Percentiles rank a stretch among this genome's conserved stretches.
Evolutionary conservation across 805 yeast species (phyloP).

Genomic region (Candida patagonica): DNA sequence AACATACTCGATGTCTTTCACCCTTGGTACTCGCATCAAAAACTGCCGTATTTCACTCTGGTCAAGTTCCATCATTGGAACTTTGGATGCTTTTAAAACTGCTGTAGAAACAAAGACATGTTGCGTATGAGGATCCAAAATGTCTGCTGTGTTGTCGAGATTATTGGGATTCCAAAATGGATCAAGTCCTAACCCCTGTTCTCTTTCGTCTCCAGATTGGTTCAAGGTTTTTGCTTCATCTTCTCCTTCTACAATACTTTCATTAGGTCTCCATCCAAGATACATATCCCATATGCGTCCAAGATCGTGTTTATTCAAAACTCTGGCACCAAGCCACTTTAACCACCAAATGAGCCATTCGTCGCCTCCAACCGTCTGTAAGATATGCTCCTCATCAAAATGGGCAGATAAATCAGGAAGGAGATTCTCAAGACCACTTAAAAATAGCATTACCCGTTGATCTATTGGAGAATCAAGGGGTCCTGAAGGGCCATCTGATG

Average conservation of each 20-base stretch:
- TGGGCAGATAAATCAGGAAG: conserved; percentile 71
- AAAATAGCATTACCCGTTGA: conserved; percentile 59
- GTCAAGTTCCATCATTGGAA: conserved; percentile 74
- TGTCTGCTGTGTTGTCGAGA: conserved; percentile 15
- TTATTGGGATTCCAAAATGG: conserved; percentile 47
- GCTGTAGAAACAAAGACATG: conserved; percentile 69
- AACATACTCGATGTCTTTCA: conserved; percentile 63
- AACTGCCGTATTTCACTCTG: conserved; percentile 81
- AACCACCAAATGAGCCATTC: conserved; percentile 96
- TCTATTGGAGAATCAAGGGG: conserved; percentile 37
- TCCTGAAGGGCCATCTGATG: conserved; percentile 24
- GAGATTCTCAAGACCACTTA: conserved; percentile 48
- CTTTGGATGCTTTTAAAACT: conserved; percentile 69
- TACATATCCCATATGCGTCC: conserved; percentile 86
- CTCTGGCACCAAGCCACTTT: conserved; percentile 81
- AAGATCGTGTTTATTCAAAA: conserved; percentile 69
- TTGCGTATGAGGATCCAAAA: conserved; percentile 45
- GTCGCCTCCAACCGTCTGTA: conserved; percentile 54
- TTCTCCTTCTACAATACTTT: conserved; percentile 5
- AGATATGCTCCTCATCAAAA: conserved; percentile 70
- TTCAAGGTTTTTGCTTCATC: conserved; percentile 1
- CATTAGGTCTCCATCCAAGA: conserved; percentile 50
- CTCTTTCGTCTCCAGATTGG: conserved; percentile 14
- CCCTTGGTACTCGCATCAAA: conserved; percentile 42
- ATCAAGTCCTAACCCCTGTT: conserved; percentile 41